phyloP scores from a whole-genome alignment of 495 filamentous ascomycete species.

The Penicillium chermesinum region DNA sequence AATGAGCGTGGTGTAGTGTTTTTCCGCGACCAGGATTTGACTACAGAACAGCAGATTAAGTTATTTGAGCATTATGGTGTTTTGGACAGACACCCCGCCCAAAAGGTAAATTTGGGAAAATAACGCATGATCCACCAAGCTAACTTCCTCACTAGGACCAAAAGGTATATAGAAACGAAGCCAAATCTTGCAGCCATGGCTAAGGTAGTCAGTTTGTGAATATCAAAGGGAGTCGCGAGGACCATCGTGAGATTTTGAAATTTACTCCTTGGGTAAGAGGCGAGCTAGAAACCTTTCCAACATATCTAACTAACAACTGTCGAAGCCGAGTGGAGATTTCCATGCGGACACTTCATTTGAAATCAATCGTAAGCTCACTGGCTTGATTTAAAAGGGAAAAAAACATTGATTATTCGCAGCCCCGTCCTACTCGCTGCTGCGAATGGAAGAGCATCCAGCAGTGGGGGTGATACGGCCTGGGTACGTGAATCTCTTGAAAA shows the following conservation, averaged over 20 bases:
- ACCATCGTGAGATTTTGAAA: slow-evolving; percentile 31
- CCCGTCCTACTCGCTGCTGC: slow-evolving; percentile 46
- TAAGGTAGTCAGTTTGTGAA: slow-evolving; percentile 25
- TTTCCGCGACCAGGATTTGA: slow-evolving; percentile 44
- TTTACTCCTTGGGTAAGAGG: slow-evolving; percentile 35
- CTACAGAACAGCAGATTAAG: slow-evolving; percentile 46
- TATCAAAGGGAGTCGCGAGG: slow-evolving; percentile 32
- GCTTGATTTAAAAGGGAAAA: background rate
- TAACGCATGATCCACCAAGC: no score
- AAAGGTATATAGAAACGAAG: background rate
- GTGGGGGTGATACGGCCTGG: slow-evolving; percentile 53
- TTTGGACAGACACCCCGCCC: slow-evolving; percentile 46
- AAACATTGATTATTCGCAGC: slow-evolving; percentile 3
- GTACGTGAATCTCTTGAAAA: background rate
- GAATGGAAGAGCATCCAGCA: slow-evolving; percentile 51
- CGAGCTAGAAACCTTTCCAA: no score
- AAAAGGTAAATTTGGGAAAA: slow-evolving; percentile 24
- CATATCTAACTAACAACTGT: background rate
- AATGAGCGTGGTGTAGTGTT: slow-evolving; percentile 40
- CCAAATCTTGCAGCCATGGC: background rate
- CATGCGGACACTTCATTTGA: slow-evolving; percentile 51
- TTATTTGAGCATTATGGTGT: slow-evolving; percentile 47
- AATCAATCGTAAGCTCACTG: slow-evolving; percentile 32
- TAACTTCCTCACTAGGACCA: no score
- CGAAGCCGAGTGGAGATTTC: slow-evolving; percentile 24